phyloP scores from a whole-genome alignment of 768 basidiomycete genomes.

The Auricularia sp. region DNA sequence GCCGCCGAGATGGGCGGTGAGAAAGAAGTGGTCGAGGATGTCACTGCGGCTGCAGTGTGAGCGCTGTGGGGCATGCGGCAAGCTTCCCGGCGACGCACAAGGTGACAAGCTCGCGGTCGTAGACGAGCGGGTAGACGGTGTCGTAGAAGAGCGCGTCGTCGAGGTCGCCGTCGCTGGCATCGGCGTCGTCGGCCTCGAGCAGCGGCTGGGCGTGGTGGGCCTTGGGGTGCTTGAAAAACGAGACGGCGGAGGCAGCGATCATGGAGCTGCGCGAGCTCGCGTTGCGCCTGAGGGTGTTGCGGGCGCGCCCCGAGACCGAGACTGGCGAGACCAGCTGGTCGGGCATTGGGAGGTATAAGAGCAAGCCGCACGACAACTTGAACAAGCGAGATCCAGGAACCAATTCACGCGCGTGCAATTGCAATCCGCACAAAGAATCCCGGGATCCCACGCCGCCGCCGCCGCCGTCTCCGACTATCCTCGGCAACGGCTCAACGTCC shows the following conservation, averaged over 20 bases:
- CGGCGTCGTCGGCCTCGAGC: neutral
- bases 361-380: neutral
- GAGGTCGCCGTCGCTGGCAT: neutral
- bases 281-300: neutral
- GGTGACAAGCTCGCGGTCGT: neutral
- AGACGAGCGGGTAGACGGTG: neutral
- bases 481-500: too few species aligned
- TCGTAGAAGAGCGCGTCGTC: constrained; percentile 1
- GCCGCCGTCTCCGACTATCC: too few species aligned
- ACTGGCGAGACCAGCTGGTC: neutral
- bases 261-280: neutral
- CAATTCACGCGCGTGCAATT: neutral
- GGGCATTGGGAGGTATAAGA: neutral
- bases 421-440: neutral
- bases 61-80: neutral
- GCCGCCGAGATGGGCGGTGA: neutral
- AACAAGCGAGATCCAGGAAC: too few species aligned
- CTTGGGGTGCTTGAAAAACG: neutral
- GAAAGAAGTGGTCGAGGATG: constrained; percentile 1
- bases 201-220: neutral
- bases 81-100: neutral
- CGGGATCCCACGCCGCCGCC: neutral
- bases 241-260: neutral
- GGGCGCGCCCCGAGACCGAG: neutral
- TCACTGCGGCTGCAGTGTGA: neutral